phyloP scores from a whole-genome alignment of 345 rosid genomes.

The Murraya koenigii region DNA sequence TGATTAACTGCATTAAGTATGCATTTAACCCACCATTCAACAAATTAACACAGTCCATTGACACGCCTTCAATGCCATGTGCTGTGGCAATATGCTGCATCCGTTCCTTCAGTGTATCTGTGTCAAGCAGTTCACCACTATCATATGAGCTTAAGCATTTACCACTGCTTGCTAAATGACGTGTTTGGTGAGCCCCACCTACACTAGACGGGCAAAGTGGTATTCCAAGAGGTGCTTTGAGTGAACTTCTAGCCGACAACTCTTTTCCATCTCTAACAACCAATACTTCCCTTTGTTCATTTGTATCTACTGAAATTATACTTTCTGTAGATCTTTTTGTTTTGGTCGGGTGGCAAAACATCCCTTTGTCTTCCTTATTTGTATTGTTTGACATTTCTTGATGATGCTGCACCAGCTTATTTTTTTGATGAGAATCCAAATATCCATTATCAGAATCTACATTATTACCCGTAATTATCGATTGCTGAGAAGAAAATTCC shows the following conservation, averaged over 20 bases:
- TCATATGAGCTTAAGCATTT: conserved; percentile 23
- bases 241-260: conserved; percentile 21
- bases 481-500: conserved; percentile 21
- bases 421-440: conserved; percentile 18
- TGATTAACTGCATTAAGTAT: conserved; percentile 41
- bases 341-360: conserved; percentile 11
- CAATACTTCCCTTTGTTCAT: conserved; percentile 16
- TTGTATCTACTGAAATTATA: conserved; percentile 20
- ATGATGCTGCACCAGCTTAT: conserved; percentile 36
- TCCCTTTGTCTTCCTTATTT: conserved; percentile 16
- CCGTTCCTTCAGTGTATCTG: conserved; percentile 31
- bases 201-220: conserved; percentile 31
- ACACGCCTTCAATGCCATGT: conserved; percentile 43
- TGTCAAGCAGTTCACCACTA: conserved; percentile 36
- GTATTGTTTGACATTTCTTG: conserved; percentile 25
- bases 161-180: conserved; percentile 10
- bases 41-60: conserved; percentile 40
- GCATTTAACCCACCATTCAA: conserved; percentile 37
- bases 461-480: conserved; percentile 10
- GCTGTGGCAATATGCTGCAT: conserved; percentile 40
- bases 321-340: conserved; percentile 14
- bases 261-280: conserved; percentile 20
- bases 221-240: conserved; percentile 43
- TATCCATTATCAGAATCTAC: conserved; percentile 22
- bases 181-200: conserved; percentile 24